Conservation (phyloP, 495 filamentous ascomycete genomes). For the Bathelium albidoporum region DNA sequence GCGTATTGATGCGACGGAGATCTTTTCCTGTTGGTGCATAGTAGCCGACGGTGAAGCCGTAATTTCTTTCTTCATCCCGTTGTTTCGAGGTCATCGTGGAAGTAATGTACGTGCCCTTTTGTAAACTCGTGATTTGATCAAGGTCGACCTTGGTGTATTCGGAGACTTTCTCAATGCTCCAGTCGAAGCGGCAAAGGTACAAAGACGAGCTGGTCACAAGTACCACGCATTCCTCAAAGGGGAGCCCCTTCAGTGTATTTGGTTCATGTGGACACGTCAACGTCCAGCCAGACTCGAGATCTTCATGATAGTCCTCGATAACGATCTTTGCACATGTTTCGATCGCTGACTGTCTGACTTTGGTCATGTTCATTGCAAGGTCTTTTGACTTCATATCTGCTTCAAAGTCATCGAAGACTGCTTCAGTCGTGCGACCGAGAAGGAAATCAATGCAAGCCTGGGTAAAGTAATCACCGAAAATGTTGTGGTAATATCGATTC, state of each 20-base stretch:
- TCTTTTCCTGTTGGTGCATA: constrained; percentile 50
- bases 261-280: constrained; percentile 58
- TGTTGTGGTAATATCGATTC: constrained; percentile 61
- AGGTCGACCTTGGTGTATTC: constrained; percentile 83
- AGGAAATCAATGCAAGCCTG: constrained; percentile 90
- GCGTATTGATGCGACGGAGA: constrained; percentile 68
- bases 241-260: constrained; percentile 51
- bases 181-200: constrained; percentile 85
- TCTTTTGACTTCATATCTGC: constrained; percentile 78
- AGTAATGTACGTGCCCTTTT: constrained; percentile 79
- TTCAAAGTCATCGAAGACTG: constrained; percentile 86
- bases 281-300: constrained; percentile 77
- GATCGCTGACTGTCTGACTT: constrained; percentile 77
- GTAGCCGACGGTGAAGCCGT: constrained; percentile 74
- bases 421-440: constrained; percentile 72
- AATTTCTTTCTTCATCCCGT: constrained; percentile 64
- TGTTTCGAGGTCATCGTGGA: constrained; percentile 66
- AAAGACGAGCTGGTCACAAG: constrained; percentile 75
- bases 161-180: constrained; percentile 81
- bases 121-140: constrained; percentile 55
- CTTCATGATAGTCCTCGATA: constrained; percentile 70
- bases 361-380: constrained; percentile 72
- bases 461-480: constrained; percentile 92
- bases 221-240: constrained; percentile 76
- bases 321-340: constrained; percentile 76